Percentiles rank a stretch among this genome's conserved stretches.
phyloP scores from a whole-genome alignment of 352 stramenopile species.

The Halophytophthora polymorphica region DNA sequence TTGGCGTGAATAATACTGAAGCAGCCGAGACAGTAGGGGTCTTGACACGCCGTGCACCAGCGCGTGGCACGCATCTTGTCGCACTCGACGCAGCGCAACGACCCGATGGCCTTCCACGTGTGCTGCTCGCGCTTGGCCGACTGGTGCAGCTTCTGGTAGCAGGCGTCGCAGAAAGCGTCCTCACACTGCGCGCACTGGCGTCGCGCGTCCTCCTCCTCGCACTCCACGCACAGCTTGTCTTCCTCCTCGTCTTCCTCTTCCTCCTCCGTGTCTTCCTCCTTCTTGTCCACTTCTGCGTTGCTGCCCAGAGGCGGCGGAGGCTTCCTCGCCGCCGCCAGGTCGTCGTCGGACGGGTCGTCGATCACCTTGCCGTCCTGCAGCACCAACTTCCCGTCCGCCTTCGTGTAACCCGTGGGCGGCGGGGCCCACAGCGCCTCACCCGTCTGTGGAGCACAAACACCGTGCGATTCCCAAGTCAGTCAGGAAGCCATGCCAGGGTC shows the following conservation, averaged over 20 bases:
- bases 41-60: conserved; percentile 70
- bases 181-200: conserved; percentile 70
- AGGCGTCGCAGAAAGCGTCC: conserved; percentile 75
- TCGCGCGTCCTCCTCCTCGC: conserved; percentile 67
- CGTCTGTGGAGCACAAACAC: conserved; percentile 28
- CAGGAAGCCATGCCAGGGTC: background rate
- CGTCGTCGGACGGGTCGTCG: conserved; percentile 40
- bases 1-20: conserved; percentile 85
- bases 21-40: conserved; percentile 79
- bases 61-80: conserved; percentile 83
- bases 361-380: conserved; percentile 70
- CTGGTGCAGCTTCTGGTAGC: conserved; percentile 73
- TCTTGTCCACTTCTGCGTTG: conserved; percentile 2
- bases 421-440: conserved; percentile 70
- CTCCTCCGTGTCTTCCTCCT: conserved; percentile 11
- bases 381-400: conserved; percentile 59
- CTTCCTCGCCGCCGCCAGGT: conserved; percentile 27
- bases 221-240: conserved; percentile 73
- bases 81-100: conserved; percentile 78
- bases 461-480: conserved; percentile 11
- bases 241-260: conserved; percentile 47
- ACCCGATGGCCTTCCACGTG: conserved; percentile 72
- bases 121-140: conserved; percentile 70
- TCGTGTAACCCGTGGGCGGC: conserved; percentile 67
- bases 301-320: conserved; percentile 9